phyloP scores from a whole-genome alignment of 257 asterid genomes.

The Striga asiatica region DNA sequence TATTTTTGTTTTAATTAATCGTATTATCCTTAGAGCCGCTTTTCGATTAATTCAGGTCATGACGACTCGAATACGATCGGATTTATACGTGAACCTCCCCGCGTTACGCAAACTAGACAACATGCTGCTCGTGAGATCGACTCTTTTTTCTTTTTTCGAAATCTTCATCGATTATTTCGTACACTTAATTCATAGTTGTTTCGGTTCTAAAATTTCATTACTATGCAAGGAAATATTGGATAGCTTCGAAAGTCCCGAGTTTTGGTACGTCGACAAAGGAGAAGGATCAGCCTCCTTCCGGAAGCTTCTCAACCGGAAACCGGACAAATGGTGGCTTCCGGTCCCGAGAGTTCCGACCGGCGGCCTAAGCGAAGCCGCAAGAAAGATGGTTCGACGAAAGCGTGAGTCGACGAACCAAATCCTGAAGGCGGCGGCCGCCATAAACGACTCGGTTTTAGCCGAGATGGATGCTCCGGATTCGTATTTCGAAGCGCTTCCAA shows the following conservation, averaged over 20 bases:
- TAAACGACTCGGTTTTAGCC: not conserved
- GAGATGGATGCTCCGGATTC: not conserved
- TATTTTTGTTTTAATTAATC: no score
- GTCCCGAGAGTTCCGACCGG: not conserved
- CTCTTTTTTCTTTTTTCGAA: not conserved
- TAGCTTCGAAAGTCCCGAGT: conserved; percentile 42
- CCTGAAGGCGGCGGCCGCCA: not conserved
- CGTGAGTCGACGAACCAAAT: not conserved
- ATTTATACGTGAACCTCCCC: conserved; percentile 65
- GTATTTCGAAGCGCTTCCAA: not conserved
- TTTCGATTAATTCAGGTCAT: conserved; percentile 52
- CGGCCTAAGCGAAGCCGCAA: not conserved
- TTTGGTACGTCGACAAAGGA: conserved; percentile 22
- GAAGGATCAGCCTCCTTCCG: not conserved
- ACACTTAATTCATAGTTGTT: not conserved
- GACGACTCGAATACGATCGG: conserved; percentile 65
- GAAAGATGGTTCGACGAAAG: not conserved
- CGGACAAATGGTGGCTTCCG: not conserved
- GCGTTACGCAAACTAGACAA: conserved; percentile 75
- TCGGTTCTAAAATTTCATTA: not conserved
- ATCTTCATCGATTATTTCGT: not conserved
- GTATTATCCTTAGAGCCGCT: no score
- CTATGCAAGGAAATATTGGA: conserved; percentile 57
- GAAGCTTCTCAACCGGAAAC: not conserved
- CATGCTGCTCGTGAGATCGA: conserved; percentile 60